Conservation (phyloP, 2,329 filamentous ascomycete species). For the Penicillium sp. region DNA sequence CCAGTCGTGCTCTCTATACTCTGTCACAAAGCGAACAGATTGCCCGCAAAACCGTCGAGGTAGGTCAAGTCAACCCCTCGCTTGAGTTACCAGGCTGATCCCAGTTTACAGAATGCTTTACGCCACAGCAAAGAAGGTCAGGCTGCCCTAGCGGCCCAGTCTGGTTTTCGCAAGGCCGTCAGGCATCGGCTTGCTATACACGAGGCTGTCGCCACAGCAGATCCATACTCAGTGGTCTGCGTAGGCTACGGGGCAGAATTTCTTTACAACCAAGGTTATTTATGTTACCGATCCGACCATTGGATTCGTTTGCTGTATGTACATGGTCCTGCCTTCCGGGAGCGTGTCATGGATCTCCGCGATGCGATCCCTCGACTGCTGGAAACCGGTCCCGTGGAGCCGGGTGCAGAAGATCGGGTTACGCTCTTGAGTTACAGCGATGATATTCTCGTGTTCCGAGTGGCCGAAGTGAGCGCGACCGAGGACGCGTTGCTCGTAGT, state of each 20-base stretch:
- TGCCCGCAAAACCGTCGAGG: slow-evolving; percentile 51
- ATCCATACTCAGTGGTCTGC: slow-evolving; percentile 54
- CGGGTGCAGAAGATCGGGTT: slow-evolving; percentile 39
- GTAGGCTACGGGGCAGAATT: slow-evolving; percentile 55
- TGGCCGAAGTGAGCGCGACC: slow-evolving; percentile 37
- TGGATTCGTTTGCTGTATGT: slow-evolving; percentile 54
- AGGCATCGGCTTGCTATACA: slow-evolving; percentile 54
- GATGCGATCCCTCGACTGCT: slow-evolving; percentile 33
- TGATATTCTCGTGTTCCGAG: slow-evolving; percentile 51
- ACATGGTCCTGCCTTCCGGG: slow-evolving; percentile 41
- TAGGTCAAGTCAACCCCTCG: slow-evolving; percentile 25
- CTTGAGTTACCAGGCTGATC: slow-evolving; percentile 2
- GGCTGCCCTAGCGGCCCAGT: slow-evolving; percentile 29
- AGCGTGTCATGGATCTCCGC: slow-evolving; percentile 51
- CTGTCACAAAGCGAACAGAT: slow-evolving; percentile 49
- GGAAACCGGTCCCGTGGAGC: slow-evolving; percentile 19
- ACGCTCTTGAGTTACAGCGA: slow-evolving; percentile 51
- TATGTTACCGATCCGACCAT: slow-evolving; percentile 54
- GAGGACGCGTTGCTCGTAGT: slow-evolving; percentile 50
- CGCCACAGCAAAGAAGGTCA: slow-evolving; percentile 40
- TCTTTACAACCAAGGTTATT: slow-evolving; percentile 53
- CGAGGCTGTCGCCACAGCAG: slow-evolving; percentile 51
- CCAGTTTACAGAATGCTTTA: slow-evolving; percentile 32
- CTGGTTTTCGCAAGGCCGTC: slow-evolving; percentile 47
- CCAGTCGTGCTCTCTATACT: slow-evolving; percentile 45